Base-by-base conservation (phyloP, 805 yeast species). In the Teunomyces panamensis region DNA sequence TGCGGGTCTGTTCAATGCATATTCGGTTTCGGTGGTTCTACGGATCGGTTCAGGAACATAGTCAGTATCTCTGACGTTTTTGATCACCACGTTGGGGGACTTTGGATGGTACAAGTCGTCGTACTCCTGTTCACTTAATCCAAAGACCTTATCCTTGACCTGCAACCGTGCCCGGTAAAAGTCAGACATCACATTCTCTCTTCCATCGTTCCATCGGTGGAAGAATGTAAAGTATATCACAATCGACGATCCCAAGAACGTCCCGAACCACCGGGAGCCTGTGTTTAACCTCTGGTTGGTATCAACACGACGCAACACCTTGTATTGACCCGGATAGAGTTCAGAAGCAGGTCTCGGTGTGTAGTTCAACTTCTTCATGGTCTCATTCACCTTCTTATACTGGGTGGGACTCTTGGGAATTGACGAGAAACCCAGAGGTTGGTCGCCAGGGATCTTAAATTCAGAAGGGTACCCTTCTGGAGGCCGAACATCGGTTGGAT, bases 381-480 rank as follows among this genome's bases (percentile, higher is more conserved):
- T 84, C 44, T 85, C 83, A 56, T 84, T 78, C 56, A 87, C 81
- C 56, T 77, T 79, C 52, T 81, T 78, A 60, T 81, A 85, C 62
- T 85, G 89, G 1, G 84, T 74, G 5, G 88, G 83, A 55, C 78
- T 82, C 55, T 75, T 75, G 3, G 91, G 90, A n/a, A 83, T 66
- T 6, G 77, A 67, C 6, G 81, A 69, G 67, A 80, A 81, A 14
- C 77, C 77, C 14, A 66, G 62, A 26, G 86, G 81, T 29, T 79
- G 73, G 36, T 73, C 70, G 1, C 87, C 84, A 0, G 94, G 92
- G 1, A 83, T 67, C 48, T 78, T 74, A 68, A 76, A 89, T 62
- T 88, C 96, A 24, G 90, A 83, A 1, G 96, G 96, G 54, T 89
- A 88, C 2, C 96, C 96, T 59, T 83, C 83, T 0, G 95, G 79